These are phyloP conservation scores for Rhypophila decipiens DNA, from an alignment of 495 filamentous ascomycete genomes.

Conservation along the genomic window DNA sequence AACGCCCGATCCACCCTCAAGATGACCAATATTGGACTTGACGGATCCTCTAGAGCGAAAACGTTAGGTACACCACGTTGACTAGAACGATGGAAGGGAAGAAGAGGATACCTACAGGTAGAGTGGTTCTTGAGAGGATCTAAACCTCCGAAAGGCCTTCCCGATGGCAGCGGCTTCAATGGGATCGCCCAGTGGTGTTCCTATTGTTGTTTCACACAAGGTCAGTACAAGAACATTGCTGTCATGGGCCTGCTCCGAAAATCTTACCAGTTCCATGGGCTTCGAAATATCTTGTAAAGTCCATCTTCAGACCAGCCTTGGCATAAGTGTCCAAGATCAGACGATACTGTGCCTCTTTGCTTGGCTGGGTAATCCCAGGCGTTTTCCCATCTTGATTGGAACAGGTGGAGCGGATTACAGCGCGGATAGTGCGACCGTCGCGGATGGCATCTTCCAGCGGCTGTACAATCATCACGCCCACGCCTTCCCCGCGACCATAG, in stretches of 20 bases:
- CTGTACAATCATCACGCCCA: conserved; percentile 46
- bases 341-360: conserved; percentile 39
- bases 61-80: conserved; percentile 9
- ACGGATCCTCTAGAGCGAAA: conserved; percentile 36
- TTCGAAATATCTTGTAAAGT: conserved; percentile 40
- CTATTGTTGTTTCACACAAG: conserved; percentile 21
- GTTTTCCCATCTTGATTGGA: conserved; percentile 50
- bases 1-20: conserved; percentile 46
- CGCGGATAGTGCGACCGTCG: conserved; percentile 48
- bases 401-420: conserved; percentile 47
- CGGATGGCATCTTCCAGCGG: conserved; percentile 38
- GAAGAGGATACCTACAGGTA: conserved; percentile 28
- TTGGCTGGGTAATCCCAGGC: conserved; percentile 46
- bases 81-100: neutral
- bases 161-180: conserved; percentile 45
- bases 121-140: conserved; percentile 25
- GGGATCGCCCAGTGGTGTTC: conserved; percentile 51
- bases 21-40: conserved; percentile 51
- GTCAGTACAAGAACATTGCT: neutral
- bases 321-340: conserved; percentile 43
- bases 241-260: neutral
- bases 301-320: conserved; percentile 35
- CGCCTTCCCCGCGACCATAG: conserved; percentile 1
- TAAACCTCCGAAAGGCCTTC: conserved; percentile 23
- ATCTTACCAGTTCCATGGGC: conserved; percentile 20